phyloP scores from a whole-genome alignment of 345 rosid species.

The Salix brachista region DNA sequence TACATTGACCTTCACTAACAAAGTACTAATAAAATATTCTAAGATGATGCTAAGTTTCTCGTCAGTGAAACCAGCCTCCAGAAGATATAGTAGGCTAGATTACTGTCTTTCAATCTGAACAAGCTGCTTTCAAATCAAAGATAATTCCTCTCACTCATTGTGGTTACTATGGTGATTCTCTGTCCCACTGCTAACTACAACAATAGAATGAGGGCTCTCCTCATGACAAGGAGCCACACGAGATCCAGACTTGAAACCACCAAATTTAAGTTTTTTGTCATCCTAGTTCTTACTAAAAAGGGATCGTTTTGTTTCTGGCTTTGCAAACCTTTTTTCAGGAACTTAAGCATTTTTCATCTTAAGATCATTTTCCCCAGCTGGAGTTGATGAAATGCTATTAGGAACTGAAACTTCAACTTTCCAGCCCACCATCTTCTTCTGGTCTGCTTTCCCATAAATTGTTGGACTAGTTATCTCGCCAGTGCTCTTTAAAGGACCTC shows the following conservation, averaged over 20 bases:
- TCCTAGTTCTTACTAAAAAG: constrained; percentile 48
- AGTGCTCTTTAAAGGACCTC: constrained; percentile 39
- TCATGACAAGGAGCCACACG: constrained; percentile 49
- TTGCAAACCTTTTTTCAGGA: constrained; percentile 24
- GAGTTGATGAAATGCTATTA: constrained; percentile 24
- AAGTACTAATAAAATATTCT: background rate
- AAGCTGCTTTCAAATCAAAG: constrained; percentile 75
- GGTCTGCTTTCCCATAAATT: constrained; percentile 27
- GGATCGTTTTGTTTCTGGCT: constrained; percentile 41
- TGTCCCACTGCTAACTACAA: constrained; percentile 31
- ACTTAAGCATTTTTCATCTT: constrained; percentile 30
- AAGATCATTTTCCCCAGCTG: constrained; percentile 22
- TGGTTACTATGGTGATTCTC: constrained; percentile 57
- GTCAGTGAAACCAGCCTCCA: constrained; percentile 58
- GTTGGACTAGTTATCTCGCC: constrained; percentile 42
- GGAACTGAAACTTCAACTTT: constrained; percentile 46
- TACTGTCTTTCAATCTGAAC: constrained; percentile 93
- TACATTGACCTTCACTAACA: background rate
- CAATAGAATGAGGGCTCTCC: constrained; percentile 35
- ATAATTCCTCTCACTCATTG: constrained; percentile 66
- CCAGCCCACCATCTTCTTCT: constrained; percentile 53
- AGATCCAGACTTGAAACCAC: constrained; percentile 52
- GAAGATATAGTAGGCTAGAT: constrained; percentile 76
- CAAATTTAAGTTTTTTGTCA: constrained; percentile 45
- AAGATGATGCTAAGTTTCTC: constrained; percentile 8